phyloP scores from a whole-genome alignment of 208 protist species.

The Entamoeba moshkovskii region DNA sequence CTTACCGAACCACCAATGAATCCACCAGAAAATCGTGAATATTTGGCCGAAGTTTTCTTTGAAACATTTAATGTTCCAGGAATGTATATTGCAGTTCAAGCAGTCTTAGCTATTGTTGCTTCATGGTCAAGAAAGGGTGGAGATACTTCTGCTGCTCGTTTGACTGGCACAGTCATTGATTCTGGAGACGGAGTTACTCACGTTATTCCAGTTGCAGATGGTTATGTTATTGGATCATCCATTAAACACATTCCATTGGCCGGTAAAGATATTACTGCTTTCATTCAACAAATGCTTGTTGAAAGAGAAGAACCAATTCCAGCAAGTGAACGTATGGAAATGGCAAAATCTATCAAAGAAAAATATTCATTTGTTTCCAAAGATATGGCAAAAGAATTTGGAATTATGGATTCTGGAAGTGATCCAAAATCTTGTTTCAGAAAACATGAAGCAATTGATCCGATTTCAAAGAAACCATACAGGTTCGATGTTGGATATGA shows the following conservation, averaged over 20 bases:
- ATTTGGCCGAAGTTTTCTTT: conserved; percentile 92
- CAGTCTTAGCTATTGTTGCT: conserved; percentile 17
- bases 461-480: neutral
- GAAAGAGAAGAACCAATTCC: neutral
- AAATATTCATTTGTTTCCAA: conserved; percentile 70
- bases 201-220: conserved; percentile 54
- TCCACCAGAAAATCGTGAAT: conserved; percentile 83
- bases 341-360: conserved; percentile 5
- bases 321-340: neutral
- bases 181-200: conserved; percentile 67
- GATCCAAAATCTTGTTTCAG: conserved; percentile 64
- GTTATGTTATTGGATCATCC: conserved; percentile 75
- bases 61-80: conserved; percentile 91
- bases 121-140: neutral
- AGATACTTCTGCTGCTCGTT: conserved; percentile 8
- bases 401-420: conserved; percentile 58
- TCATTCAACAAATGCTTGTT: neutral
- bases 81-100: conserved; percentile 84
- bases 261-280: conserved; percentile 79
- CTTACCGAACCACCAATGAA: conserved; percentile 88
- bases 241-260: conserved; percentile 86
- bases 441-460: conserved; percentile 35
- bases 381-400: conserved; percentile 72
- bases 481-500: conserved; percentile 80
- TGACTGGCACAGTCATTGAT: conserved; percentile 82